These are phyloP conservation scores for Diaporthe citrichinensis DNA, from an alignment of 2,329 filamentous ascomycete genomes.

Conservation along the genomic window DNA sequence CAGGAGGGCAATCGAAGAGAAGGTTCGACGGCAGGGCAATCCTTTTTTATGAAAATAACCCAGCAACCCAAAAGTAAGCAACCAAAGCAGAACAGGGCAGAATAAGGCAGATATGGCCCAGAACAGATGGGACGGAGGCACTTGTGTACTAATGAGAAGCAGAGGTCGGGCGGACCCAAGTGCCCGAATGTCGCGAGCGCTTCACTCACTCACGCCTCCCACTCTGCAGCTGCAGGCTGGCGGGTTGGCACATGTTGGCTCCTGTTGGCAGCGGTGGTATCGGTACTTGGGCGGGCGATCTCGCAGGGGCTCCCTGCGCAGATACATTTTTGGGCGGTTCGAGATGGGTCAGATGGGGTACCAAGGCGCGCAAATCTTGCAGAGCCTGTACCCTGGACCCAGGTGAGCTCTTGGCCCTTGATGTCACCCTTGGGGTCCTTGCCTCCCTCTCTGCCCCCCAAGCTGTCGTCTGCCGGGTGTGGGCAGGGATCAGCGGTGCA, in stretches of 20 bases:
- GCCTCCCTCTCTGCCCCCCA: not conserved
- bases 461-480: slow-evolving; percentile 1
- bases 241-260: slow-evolving; percentile 30
- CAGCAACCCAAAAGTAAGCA: not conserved
- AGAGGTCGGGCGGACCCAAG: slow-evolving; percentile 38
- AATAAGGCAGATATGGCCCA: not conserved
- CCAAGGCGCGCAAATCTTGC: slow-evolving; percentile 21
- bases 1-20: not conserved
- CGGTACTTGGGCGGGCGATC: slow-evolving; percentile 23
- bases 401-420: slow-evolving; percentile 9
- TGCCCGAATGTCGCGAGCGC: slow-evolving; percentile 41
- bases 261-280: slow-evolving; percentile 31
- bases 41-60: slow-evolving; percentile 29
- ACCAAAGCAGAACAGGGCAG: not conserved
- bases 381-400: slow-evolving; percentile 13
- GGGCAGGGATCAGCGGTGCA: slow-evolving; percentile 4
- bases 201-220: not conserved
- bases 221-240: not conserved
- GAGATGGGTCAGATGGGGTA: slow-evolving; percentile 12
- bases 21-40: slow-evolving; percentile 25
- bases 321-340: slow-evolving; percentile 25
- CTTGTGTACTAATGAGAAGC: slow-evolving; percentile 15
- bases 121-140: not conserved
- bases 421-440: not conserved
- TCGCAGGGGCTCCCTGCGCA: slow-evolving; percentile 28